A percentile compares a stretch with the other conserved stretches of the same genome.
Evolutionary conservation across 768 basidiomycete species (phyloP).

Genomic region (Polyporus arcularius): DNA sequence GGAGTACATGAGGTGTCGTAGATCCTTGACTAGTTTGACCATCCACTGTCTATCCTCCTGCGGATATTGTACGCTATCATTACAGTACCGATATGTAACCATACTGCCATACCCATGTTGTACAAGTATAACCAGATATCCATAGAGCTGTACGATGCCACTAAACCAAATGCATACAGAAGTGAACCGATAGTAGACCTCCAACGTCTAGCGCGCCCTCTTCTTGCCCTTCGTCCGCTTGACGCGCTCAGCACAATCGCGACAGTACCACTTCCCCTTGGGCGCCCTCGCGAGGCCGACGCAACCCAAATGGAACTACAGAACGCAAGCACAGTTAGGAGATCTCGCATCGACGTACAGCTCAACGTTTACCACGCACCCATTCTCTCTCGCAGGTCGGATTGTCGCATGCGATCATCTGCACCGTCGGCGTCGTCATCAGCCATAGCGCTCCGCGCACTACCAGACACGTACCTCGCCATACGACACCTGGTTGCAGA

Average conservation of each 20-base stretch:
- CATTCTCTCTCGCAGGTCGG: constrained; percentile 75
- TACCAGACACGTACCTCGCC: constrained; percentile 59
- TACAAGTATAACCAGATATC: constrained; percentile 12
- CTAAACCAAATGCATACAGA: too few relatives aligned
- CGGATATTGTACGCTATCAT: neutral
- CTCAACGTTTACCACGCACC: constrained; percentile 49
- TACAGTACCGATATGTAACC: neutral
- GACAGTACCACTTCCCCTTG: constrained; percentile 70
- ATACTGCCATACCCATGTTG: constrained; percentile 5
- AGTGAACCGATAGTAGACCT: too few relatives aligned
- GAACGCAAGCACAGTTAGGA: neutral
- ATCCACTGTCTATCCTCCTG: neutral
- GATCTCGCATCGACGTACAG: neutral
- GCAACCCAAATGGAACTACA: constrained; percentile 74
- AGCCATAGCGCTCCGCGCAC: too few relatives aligned
- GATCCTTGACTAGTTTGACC: neutral
- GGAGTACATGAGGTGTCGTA: constrained; percentile 17
- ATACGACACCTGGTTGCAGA: constrained; percentile 77
- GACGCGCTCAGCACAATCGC: constrained; percentile 45
- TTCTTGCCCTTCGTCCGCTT: constrained; percentile 22
- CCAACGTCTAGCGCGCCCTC: neutral
- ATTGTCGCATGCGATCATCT: constrained; percentile 91
- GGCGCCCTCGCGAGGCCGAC: constrained; percentile 61
- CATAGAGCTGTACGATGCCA: neutral
- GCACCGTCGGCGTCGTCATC: neutral